Base-by-base conservation (phyloP, 495 filamentous ascomycete genomes). In the Hamigera avellanea region DNA sequence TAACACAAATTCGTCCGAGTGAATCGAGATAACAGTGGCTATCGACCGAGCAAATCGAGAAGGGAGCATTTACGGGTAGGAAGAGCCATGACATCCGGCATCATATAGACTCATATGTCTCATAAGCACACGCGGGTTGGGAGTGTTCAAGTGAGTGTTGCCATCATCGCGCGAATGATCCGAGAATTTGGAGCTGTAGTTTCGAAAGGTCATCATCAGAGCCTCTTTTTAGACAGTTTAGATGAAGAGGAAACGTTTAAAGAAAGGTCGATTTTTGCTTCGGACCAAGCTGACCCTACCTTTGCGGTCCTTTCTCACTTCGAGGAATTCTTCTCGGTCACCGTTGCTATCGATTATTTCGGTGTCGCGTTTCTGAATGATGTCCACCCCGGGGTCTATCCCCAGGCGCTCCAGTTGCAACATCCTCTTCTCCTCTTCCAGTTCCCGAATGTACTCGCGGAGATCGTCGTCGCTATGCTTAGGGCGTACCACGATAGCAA, bases 231-330 rank as follows among this genome's bases (percentile, higher is more conserved):
- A 35, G 51, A 42, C 37, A 30, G 17, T 33, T 32, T 26, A 12
- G 3, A 10, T 13, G 31, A 33, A 21, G 6, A 15, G 12, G 6
- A 23, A 8, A 17, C 13, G 17, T n/a, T 19, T 13, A 17, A 35
- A 15, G 12, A 25, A 40, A 66, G 56, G 54, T 50, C 59, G 55
- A 53, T 50, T 59, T 62, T 67, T 53, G 56, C 62, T 72, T 33
- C 56, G 44, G 46, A 64, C 56, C 59, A 81, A 70, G 60, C 67
- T 72, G 69, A 83, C 67, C 79, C 70, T 86, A 93, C 87, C 83
- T 81, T 73, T 85, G 60, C 78, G 78, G 53, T 93, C 83, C 66
- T 77, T 81, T 61, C 81, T 78, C 44, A 91, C 64, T 47, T 84
- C 72, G 14, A 80, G 48, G 9, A 75, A 54, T 35, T 75, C 67